phyloP scores from a whole-genome alignment of 2,329 filamentous ascomycete genomes.

The Didymella exigua region DNA sequence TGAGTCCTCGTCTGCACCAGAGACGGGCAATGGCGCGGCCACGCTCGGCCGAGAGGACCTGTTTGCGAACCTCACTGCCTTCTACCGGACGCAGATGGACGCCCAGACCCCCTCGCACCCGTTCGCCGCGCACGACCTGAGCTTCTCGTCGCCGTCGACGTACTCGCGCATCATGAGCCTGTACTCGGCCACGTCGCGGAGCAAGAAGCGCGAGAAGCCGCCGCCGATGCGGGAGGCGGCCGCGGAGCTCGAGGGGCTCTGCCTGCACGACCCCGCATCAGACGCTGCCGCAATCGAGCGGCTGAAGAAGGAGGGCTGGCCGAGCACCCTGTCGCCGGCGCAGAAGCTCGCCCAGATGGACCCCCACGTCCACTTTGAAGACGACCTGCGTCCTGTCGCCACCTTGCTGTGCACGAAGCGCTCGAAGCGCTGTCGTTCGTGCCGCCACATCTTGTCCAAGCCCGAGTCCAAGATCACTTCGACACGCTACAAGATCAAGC shows the following conservation, averaged over 20 bases:
- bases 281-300: conserved; percentile 65
- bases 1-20: conserved; percentile 25
- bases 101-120: conserved; percentile 58
- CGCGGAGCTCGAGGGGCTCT: conserved; percentile 72
- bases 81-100: conserved; percentile 80
- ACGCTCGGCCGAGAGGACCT: conserved; percentile 66
- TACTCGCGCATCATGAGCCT: conserved; percentile 89
- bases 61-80: conserved; percentile 75
- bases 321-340: conserved; percentile 62
- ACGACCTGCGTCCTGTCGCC: conserved; percentile 79
- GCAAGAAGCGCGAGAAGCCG: conserved; percentile 66
- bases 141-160: conserved; percentile 76
- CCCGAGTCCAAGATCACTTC: conserved; percentile 89
- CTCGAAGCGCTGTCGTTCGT: conserved; percentile 89
- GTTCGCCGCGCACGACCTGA: conserved; percentile 52
- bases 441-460: conserved; percentile 93
- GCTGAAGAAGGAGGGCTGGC: conserved; percentile 66
- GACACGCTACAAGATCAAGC: conserved; percentile 88
- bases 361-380: conserved; percentile 65
- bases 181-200: conserved; percentile 67
- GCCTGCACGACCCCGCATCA: conserved; percentile 62
- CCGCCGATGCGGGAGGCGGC: conserved; percentile 82
- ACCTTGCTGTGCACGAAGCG: conserved; percentile 88
- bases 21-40: conserved; percentile 18
- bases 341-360: conserved; percentile 60